Percentiles rank a stretch among this genome's conserved stretches.
These are phyloP conservation scores for Pleurotus sapidus DNA, from an alignment of 768 basidiomycete species.

Conservation along the genomic window DNA sequence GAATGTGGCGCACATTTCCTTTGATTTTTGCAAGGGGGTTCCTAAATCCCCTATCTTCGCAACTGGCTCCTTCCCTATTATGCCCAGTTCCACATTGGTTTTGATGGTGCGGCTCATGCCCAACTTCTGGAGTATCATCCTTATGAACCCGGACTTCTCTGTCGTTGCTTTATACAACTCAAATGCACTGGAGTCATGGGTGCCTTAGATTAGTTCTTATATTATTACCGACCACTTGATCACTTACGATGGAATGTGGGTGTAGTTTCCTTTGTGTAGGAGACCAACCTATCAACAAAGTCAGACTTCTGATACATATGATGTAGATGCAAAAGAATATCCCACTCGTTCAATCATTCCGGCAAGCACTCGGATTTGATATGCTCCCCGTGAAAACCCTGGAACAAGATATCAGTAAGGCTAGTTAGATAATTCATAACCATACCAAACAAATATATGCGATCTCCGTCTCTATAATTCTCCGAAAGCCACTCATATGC, in stretches of 20 bases:
- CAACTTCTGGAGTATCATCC: too few relatives aligned
- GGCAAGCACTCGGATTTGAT: constrained; percentile 40
- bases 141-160: not conserved
- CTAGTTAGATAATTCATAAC: not conserved
- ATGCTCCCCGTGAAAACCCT: constrained; percentile 51
- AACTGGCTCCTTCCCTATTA: not conserved
- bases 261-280: constrained; percentile 34
- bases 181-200: constrained; percentile 28
- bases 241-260: constrained; percentile 35
- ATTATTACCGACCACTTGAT: not conserved
- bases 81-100: too few relatives aligned
- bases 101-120: too few relatives aligned
- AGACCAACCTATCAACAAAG: constrained; percentile 33
- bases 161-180: constrained; percentile 26
- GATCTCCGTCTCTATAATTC: constrained; percentile 33
- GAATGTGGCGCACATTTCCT: constrained; percentile 15
- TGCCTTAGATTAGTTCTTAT: not conserved
- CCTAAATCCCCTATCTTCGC: not conserved
- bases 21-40: not conserved
- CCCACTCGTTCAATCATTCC: constrained; percentile 41
- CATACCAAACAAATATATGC: constrained; percentile 39
- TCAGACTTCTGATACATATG: not conserved
- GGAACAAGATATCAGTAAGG: not conserved
- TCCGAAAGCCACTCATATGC: constrained; percentile 42
- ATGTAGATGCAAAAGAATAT: not conserved